These are phyloP conservation scores for Epichloe coenophiala DNA, from an alignment of 2,329 filamentous ascomycete genomes.

Conservation along the genomic window DNA sequence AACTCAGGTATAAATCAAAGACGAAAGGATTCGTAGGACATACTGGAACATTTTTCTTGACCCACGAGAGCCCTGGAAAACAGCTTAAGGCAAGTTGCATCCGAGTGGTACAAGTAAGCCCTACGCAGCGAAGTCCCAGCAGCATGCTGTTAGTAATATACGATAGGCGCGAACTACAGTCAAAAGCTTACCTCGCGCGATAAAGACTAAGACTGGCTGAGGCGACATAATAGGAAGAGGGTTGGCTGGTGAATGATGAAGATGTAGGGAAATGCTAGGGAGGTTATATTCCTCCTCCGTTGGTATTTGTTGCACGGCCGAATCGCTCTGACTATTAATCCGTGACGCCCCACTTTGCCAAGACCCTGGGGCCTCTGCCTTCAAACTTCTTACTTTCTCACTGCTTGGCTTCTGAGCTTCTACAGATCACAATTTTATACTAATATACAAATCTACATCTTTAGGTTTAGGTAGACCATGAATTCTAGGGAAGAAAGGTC, in stretches of 20 bases:
- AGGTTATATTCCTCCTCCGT: too few relatives aligned
- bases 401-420: too few relatives aligned
- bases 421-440: too few relatives aligned
- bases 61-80: constrained; percentile 4
- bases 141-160: constrained; percentile 5
- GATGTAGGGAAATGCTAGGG: too few relatives aligned
- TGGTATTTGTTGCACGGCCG: too few relatives aligned
- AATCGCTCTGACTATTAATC: too few relatives aligned
- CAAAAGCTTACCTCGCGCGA: constrained; percentile 6
- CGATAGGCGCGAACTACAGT: background rate
- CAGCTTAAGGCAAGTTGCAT: constrained; percentile 6
- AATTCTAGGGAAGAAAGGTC: too few relatives aligned
- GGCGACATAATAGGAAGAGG: constrained; percentile 5
- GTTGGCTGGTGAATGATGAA: constrained; percentile 2
- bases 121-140: constrained; percentile 5
- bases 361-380: too few relatives aligned
- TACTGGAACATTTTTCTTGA: constrained; percentile 7
- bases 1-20: background rate
- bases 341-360: too few relatives aligned
- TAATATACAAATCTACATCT: too few relatives aligned
- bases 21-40: background rate
- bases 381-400: too few relatives aligned
- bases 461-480: too few relatives aligned
- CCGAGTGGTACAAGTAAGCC: constrained; percentile 3
- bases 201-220: constrained; percentile 6